Evolutionary conservation across 1,284 basidiomycete species (phyloP).

Genomic region (Takashimella koratensis): DNA sequence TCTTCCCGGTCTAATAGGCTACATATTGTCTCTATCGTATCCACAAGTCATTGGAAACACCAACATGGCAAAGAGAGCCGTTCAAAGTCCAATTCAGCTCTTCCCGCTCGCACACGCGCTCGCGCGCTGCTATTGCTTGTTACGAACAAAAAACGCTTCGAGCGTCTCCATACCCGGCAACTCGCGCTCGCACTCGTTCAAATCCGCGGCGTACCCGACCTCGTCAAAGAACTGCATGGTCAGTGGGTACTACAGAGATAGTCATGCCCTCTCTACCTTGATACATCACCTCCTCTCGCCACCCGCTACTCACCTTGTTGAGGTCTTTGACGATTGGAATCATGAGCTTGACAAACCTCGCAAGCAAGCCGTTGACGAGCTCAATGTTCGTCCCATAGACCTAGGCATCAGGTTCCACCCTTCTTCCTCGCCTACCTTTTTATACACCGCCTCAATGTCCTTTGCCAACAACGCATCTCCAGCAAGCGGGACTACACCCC

Average conservation of each 20-base stretch:
- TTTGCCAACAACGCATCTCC: conserved; percentile 15
- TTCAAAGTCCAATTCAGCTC: too few species aligned
- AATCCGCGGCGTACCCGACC: neutral
- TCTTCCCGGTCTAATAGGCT: too few species aligned
- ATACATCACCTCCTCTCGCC: neutral
- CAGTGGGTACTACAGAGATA: too few species aligned
- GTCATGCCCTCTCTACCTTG: too few species aligned
- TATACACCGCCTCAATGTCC: conserved; percentile 15
- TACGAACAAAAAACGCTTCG: neutral
- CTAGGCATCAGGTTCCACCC: neutral
- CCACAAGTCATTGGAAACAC: too few species aligned
- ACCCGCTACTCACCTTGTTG: neutral
- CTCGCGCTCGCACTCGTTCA: neutral
- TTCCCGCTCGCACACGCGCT: too few species aligned
- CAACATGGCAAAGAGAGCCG: too few species aligned
- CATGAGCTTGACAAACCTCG: neutral
- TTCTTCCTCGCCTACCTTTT: too few species aligned
- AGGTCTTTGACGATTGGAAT: neutral
- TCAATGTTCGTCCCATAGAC: neutral
- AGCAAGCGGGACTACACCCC: conserved; percentile 14
- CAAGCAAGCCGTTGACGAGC: neutral
- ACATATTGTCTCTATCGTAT: too few species aligned
- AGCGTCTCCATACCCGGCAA: neutral
- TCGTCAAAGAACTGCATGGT: neutral
- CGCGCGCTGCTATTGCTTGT: too few species aligned